Evolutionary conservation across 257 asterid species (phyloP), one percentile per base, ranked within the genome.

Genomic region (Capsicum chinense): DNA sequence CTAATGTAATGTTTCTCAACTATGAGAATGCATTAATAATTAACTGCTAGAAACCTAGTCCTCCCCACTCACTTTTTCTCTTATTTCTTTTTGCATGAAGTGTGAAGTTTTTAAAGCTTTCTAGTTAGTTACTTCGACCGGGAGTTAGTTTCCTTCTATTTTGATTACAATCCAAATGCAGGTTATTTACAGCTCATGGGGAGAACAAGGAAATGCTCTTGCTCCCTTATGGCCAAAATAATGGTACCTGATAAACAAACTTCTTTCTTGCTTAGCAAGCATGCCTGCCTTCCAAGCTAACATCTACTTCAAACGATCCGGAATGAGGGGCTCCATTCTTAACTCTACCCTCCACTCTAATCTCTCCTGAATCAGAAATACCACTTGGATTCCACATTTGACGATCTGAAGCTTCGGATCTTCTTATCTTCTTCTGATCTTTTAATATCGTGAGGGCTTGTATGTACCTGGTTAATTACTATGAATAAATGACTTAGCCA

Each of bases 261-360:
- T 95, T 98, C 86, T 39, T 39, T 39, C 44, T 39, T 39, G 44
- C 44, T 39, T 39, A 39, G 3, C 44, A 2, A 39, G 3, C 44
- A 39, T 39, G 3, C 44, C 44, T 39, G 56, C 99, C 97, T 82
- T 94, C 98, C 90, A 95, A 84, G 83, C 98, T 95, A 87, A 93
- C 97, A 37, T 94, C 99, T 74, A 94, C 97, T 90, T 91, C 44
- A 39, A 39, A 39, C 44, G 44, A 39, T 3, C 92, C 93, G 88
- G 93, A 85, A 88, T 93, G 99, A 47, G 99, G 95, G 58, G 92
- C 70, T 33, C 97, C 99, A 63, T 95, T 97, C 86, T 95, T 94
- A 44, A 95, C 97, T 56, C 87, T 94, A 50, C 42, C 42, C 42
- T 39, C 42, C 3, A 39, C 42, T 39, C 42, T 39, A 3, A 95